Evolutionary conservation across 2,329 filamentous ascomycete genomes (phyloP), one percentile per base, ranked within the genome.

Genomic region (Colletotrichum sublineola): DNA sequence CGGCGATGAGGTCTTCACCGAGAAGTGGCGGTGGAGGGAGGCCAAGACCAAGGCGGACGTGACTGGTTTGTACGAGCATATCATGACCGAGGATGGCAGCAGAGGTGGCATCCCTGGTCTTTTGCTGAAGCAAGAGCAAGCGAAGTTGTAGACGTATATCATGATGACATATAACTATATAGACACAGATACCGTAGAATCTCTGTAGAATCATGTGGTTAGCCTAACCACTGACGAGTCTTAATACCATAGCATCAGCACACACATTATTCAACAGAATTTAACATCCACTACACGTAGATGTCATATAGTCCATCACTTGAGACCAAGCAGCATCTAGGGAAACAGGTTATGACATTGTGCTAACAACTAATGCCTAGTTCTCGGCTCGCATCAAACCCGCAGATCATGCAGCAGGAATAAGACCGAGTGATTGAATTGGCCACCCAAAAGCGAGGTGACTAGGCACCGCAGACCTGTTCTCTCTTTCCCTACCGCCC

Each of bases 21-120:
- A 82, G 1, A 90, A 89, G 77, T 90, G 88, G 88, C 85, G 86
- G 40, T 93, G 92, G 86, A 94, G 90, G 85, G 84, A 84, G 66
- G 87, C 88, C 56, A 75, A 78, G 72, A 75, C 79, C 66, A 79
- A 80, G 72, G 70, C 83, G 71, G 79, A 83, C 40, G 79, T 77
- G 44, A 83, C 82, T 50, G 76, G 75, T 38, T 78, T 78, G 46
- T 84, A 83, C 57, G 77, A 75, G 38, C 79, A 80, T 1, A 77
- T 89, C 20, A 79, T 83, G 38, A 89, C 87, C 0, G 83, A 87
- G 73, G 88, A 90, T 71, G 88, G 88, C 3, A 88, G 84, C 63
- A 80, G 88, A 53, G 87, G 87, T 2, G 87, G 87, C 0, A 76
- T 76, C 60, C 82, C 84, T 0, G 86, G 85, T 0, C 79, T 88